Evolutionary conservation across 1,139 yeast species (phyloP).

Genomic region (Saccharomyces uvarum): DNA sequence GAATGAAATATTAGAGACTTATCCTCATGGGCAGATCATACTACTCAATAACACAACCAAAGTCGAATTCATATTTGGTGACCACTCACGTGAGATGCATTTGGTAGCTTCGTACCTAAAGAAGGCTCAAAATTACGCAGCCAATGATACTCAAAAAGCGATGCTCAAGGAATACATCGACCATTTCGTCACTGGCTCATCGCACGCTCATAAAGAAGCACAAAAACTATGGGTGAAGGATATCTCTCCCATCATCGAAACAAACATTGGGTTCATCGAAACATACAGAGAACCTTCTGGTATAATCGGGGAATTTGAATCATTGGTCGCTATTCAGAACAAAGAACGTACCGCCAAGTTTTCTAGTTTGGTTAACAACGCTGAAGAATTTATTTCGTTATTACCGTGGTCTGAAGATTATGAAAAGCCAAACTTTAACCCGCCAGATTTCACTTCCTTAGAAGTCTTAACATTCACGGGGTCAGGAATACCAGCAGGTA

Average conservation of each 20-base stretch:
- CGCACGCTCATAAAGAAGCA: constrained; percentile 77
- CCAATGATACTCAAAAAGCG: constrained; percentile 61
- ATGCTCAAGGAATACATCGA: constrained; percentile 61
- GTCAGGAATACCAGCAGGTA: constrained; percentile 87
- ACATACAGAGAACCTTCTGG: constrained; percentile 90
- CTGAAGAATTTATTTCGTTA: constrained; percentile 53
- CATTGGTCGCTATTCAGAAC: constrained; percentile 86
- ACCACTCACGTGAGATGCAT: constrained; percentile 57
- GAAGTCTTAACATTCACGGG: constrained; percentile 88
- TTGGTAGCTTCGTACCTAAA: constrained; percentile 49
- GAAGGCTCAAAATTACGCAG: constrained; percentile 54
- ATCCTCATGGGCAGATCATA: constrained; percentile 35
- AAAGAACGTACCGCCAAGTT: constrained; percentile 79
- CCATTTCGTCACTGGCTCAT: constrained; percentile 73
- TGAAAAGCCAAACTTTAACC: constrained; percentile 80
- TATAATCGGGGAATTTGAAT: constrained; percentile 91
- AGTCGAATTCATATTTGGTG: constrained; percentile 64
- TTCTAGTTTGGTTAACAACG: constrained; percentile 57
- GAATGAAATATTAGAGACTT: constrained; percentile 38
- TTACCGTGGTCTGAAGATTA: constrained; percentile 71
- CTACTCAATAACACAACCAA: constrained; percentile 33
- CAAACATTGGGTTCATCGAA: constrained; percentile 84
- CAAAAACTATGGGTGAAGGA: constrained; percentile 87
- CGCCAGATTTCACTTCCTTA: constrained; percentile 85
- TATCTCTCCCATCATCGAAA: constrained; percentile 72